These are phyloP conservation scores for Leccinum subgranulosum DNA, from an alignment of 768 basidiomycete genomes.

Conservation along the genomic window DNA sequence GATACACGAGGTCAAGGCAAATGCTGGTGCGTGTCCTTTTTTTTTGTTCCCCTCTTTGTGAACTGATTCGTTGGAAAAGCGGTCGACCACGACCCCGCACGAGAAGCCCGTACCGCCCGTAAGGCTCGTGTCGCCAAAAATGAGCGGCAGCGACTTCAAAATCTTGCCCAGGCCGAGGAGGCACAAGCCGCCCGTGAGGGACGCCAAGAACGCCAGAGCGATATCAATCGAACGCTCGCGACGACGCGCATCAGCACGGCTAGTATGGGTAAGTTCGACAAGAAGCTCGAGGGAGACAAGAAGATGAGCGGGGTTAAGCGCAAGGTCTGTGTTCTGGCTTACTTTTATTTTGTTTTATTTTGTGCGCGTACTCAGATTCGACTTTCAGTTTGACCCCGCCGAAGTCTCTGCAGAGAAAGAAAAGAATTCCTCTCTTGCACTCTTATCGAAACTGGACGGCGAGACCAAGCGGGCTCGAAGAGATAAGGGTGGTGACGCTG, in stretches of 20 bases:
- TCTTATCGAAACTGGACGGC: constrained; percentile 77
- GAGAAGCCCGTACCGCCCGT: constrained; percentile 71
- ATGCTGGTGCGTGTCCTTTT: constrained; percentile 62
- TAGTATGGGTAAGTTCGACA: constrained; percentile 94
- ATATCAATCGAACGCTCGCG: constrained; percentile 75
- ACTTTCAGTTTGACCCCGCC: constrained; percentile 79
- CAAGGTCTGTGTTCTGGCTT: constrained; percentile 53
- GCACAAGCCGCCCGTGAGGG: constrained; percentile 21
- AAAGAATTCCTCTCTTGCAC: constrained; percentile 65
- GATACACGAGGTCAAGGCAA: constrained; percentile 85
- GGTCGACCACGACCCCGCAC: constrained; percentile 75
- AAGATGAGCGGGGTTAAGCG: constrained; percentile 86
- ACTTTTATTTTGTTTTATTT: background rate
- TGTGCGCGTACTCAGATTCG: background rate
- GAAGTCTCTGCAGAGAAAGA: constrained; percentile 66
- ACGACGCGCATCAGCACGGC: constrained; percentile 83
- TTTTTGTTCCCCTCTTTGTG: background rate
- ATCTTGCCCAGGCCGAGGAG: constrained; percentile 57
- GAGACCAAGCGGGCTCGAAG: constrained; percentile 53
- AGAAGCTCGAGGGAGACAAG: constrained; percentile 86
- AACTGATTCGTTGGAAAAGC: constrained; percentile 40
- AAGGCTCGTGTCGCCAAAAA: constrained; percentile 86
- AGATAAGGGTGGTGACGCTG: constrained; percentile 37
- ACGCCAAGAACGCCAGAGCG: constrained; percentile 56
- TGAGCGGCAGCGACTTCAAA: constrained; percentile 68